These are phyloP conservation scores for Speleostelium caveatum DNA, from an alignment of 78 protist genomes.

Conservation along the genomic window DNA sequence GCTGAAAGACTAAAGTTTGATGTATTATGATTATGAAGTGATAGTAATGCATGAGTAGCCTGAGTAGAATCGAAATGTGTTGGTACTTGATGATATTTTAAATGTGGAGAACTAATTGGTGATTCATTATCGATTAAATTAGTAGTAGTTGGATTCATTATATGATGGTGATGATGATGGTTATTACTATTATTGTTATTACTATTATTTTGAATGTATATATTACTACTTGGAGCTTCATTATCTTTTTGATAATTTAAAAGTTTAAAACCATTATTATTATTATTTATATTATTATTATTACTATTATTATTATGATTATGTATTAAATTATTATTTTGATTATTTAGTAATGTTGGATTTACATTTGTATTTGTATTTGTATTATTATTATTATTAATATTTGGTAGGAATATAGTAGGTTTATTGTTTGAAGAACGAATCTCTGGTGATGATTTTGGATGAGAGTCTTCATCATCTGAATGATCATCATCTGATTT, in stretches of 20 bases:
- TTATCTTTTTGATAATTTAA: background rate
- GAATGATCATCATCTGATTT: slow-evolving; percentile 48
- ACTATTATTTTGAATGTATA: background rate
- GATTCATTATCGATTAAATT: background rate
- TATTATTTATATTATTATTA: slow-evolving; percentile 6
- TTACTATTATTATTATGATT: background rate
- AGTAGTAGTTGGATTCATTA: background rate
- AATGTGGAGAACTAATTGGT: slow-evolving; percentile 5
- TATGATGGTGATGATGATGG: background rate
- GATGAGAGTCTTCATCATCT: slow-evolving; percentile 5
- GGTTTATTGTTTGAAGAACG: background rate
- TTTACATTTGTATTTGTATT: background rate
- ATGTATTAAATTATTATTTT: background rate
- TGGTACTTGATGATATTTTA: slow-evolving; percentile 33
- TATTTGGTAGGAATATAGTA: background rate
- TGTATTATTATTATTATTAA: background rate
- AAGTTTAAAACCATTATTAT: background rate
- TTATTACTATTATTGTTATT: background rate
- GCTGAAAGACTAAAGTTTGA: slow-evolving; percentile 14
- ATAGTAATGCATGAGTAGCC: slow-evolving; percentile 40
- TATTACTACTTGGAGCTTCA: slow-evolving; percentile 2
- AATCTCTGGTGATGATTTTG: background rate
- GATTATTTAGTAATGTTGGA: background rate
- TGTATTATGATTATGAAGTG: slow-evolving; percentile 36
- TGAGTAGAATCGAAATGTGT: slow-evolving; percentile 29